Base-by-base conservation (phyloP, 768 basidiomycete species). In the Boletus edulis region DNA sequence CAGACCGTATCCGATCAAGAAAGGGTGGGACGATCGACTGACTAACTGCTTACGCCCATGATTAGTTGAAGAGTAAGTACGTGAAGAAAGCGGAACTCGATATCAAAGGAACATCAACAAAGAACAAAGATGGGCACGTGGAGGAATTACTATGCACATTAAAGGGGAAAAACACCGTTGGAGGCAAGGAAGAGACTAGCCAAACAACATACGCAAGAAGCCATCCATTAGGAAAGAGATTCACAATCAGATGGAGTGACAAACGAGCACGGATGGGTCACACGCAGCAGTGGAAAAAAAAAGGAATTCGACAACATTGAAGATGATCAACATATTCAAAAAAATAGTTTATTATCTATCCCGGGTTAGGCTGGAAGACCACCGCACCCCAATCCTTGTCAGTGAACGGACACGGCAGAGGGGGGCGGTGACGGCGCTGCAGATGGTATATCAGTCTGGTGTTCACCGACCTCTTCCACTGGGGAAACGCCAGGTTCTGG, bases 251-350 rank as follows among this genome's bases (percentile, higher is more conserved):
- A 55, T 47, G 49, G 47, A 50, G 32, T 38, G 59, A 54, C 51
- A 22, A 51, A 49, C 44, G 31, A 37, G 47, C 56, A 31, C 24
- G 51, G 58, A 53, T 43, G 42, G 43, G 49, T 57, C 59, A 55
- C 64, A 56, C 57, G 57, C 22, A 59, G 54, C 55, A 48, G 46
- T 47, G 39, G 35, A 42, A 40, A 51, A 27, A 29, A 46, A 45
- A 17, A 14, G 35, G 42, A 29, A 50, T 31, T 49, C 56, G 57
- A 68, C 56, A 58, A 34, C 62, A 61, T 58, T 68, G 67, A 69
- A 68, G 61, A 70, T 63, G 68, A 51, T 68, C 68, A 65, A 68
- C 68, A 68, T 65, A 63, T 64, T 68, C 68, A 67, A 70, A 67
- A 67, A 63, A 66, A 66, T 58, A 66, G 60, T 64, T 57, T 57